Evolutionary conservation across 257 asterid genomes (phyloP).

Genomic region (Hygrophila difformis): DNA sequence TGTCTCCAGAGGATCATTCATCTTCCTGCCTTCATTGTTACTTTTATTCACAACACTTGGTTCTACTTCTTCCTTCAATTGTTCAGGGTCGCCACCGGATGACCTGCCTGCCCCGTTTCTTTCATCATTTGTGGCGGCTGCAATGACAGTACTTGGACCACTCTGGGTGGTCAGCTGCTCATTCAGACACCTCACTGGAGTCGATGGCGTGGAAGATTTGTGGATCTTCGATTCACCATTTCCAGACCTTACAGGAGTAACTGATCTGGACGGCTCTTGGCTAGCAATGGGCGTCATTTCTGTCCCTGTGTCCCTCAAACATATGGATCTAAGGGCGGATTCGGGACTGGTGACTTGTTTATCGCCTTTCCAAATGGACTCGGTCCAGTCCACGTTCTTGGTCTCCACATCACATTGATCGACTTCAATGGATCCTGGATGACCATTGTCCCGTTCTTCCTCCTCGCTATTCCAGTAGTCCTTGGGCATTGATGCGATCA

Average conservation of each 20-base stretch:
- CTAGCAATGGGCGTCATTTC: slow-evolving; percentile 95
- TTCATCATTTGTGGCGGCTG: slow-evolving; percentile 22
- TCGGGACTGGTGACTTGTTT: slow-evolving; percentile 34
- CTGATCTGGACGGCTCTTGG: slow-evolving; percentile 87
- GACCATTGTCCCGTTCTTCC: slow-evolving; percentile 19
- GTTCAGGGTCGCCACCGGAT: slow-evolving; percentile 27
- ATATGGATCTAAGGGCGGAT: slow-evolving; percentile 48
- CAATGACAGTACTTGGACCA: slow-evolving; percentile 25
- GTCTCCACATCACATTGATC: slow-evolving; percentile 43
- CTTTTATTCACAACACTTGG: slow-evolving; percentile 6
- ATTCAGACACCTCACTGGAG: slow-evolving; percentile 40
- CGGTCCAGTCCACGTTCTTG: slow-evolving; percentile 64
- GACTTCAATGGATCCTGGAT: slow-evolving; percentile 10
- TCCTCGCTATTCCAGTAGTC: slow-evolving; percentile 47
- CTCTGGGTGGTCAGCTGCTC: slow-evolving; percentile 20
- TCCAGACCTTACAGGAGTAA: slow-evolving; percentile 64
- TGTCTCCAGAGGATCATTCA: slow-evolving; percentile 51
- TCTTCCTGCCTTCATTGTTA: slow-evolving; percentile 17
- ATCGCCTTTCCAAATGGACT: slow-evolving; percentile 62
- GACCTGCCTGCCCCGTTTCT: slow-evolving; percentile 19
- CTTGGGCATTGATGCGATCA: slow-evolving; percentile 56
- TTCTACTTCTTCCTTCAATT: slow-evolving; percentile 33
- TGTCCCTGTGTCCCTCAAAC: slow-evolving; percentile 94
- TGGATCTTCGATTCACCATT: slow-evolving; percentile 66
- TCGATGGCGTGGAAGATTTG: slow-evolving; percentile 44